These are phyloP conservation scores for Pleodorina starrii DNA, from an alignment of 139 green algal species.

Conservation along the genomic window DNA sequence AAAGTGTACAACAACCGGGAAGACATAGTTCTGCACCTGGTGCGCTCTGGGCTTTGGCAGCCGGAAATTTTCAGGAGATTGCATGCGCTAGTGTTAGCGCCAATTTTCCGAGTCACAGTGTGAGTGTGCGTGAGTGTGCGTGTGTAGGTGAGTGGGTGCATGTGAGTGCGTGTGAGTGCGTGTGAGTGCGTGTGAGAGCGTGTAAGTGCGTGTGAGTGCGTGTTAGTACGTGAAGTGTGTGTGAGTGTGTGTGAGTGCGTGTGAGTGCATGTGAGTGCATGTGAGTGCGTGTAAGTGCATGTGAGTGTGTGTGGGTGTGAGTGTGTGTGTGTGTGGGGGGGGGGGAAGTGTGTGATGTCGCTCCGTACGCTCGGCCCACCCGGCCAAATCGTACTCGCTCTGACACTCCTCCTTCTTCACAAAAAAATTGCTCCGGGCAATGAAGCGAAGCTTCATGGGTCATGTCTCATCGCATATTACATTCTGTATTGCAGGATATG, in stretches of 20 bases:
- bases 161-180: neutral
- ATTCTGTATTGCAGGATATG: too few species aligned
- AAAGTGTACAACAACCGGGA: neutral
- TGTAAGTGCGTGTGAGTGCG: neutral
- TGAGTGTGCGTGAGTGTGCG: neutral
- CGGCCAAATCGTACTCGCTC: too few species aligned
- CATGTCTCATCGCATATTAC: too few species aligned
- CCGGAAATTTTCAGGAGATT: too few species aligned
- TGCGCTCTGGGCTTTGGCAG: too few species aligned
- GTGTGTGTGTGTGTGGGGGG: neutral
- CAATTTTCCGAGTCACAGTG: neutral
- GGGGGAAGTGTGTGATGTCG: neutral
- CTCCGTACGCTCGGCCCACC: too few species aligned
- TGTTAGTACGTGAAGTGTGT: neutral
- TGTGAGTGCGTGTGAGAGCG: neutral
- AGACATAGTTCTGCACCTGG: neutral
- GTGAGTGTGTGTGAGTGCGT: neutral
- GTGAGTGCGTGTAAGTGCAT: neutral
- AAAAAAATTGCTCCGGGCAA: too few species aligned
- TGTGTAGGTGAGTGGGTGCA: neutral
- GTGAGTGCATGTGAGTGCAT: neutral
- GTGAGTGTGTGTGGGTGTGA: neutral
- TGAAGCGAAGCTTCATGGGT: too few species aligned
- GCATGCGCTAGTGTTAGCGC: too few species aligned
- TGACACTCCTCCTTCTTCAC: too few species aligned